Percentiles rank a stretch among this genome's conserved stretches.
phyloP scores from a whole-genome alignment of 2,329 filamentous ascomycete species.

The Berkeleyomyces rouxiae region DNA sequence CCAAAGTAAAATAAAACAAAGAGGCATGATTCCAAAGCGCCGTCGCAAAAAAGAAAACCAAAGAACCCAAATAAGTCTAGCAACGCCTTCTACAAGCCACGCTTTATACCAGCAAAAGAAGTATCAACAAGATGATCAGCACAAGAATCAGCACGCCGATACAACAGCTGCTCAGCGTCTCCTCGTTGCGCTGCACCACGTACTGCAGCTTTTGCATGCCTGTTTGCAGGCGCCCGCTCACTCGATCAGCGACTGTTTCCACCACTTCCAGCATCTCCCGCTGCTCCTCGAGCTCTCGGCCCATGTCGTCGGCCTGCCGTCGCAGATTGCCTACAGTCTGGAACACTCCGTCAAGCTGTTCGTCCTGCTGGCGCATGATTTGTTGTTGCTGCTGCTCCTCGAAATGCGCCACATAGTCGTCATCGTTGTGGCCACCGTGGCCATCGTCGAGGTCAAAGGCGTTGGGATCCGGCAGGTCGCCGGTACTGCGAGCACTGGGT shows the following conservation, averaged over 20 bases:
- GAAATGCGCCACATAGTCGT: conserved; percentile 59
- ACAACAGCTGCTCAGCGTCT: conserved; percentile 73
- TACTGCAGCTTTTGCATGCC: conserved; percentile 75
- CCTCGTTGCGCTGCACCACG: conserved; percentile 81
- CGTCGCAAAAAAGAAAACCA: neutral
- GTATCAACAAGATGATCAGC: conserved; percentile 67
- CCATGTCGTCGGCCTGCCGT: conserved; percentile 88
- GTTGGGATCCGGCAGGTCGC: conserved; percentile 32
- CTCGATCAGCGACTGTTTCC: conserved; percentile 69
- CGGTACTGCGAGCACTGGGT: conserved; percentile 22
- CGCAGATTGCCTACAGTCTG: conserved; percentile 81
- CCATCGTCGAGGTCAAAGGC: conserved; percentile 36
- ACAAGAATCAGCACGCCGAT: conserved; percentile 79
- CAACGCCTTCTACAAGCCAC: neutral
- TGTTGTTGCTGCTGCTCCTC: conserved; percentile 82
- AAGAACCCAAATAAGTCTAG: neutral
- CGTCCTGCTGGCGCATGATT: conserved; percentile 89
- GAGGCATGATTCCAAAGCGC: neutral
- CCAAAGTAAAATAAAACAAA: neutral
- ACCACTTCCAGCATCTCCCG: conserved; percentile 72
- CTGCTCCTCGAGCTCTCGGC: conserved; percentile 89
- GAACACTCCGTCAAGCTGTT: conserved; percentile 83
- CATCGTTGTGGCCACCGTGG: conserved; percentile 22
- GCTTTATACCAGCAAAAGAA: conserved; percentile 47
- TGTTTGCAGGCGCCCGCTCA: conserved; percentile 68